Percentiles rank a stretch among this genome's conserved stretches.
Conservation (phyloP, 352 stramenopile species). For the Phytophthora crassamura region DNA sequence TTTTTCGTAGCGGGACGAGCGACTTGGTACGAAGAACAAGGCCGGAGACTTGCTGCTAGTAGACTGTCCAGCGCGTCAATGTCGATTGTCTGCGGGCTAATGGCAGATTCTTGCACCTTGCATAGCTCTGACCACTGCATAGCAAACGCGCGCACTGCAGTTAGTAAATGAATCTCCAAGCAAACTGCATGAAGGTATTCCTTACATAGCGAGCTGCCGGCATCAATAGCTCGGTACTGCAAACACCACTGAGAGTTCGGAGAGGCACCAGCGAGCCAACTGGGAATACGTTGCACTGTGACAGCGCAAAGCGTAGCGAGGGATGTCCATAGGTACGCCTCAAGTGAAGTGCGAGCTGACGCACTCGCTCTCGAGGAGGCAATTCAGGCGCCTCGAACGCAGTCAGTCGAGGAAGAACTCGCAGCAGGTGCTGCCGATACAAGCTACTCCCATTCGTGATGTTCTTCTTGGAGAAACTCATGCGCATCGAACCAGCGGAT, state of each 20-base stretch:
- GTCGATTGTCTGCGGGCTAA: conserved; percentile 43
- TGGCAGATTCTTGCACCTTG: conserved; percentile 29
- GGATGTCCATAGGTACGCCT: conserved; percentile 47
- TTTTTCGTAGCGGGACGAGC: conserved; percentile 3
- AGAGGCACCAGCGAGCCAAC: conserved; percentile 36
- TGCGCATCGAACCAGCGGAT: conserved; percentile 34
- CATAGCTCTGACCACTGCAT: conserved; percentile 49
- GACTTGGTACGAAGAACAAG: conserved; percentile 11
- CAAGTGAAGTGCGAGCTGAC: conserved; percentile 49
- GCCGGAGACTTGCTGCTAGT: conserved; percentile 37
- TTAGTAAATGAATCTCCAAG: conserved; percentile 3
- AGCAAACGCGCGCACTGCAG: background rate
- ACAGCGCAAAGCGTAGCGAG: conserved; percentile 61
- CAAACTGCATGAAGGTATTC: background rate
- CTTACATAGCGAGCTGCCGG: conserved; percentile 56
- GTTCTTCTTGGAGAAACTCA: conserved; percentile 47
- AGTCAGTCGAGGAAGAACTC: conserved; percentile 36
- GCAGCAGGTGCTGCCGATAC: conserved; percentile 41
- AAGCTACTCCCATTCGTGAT: conserved; percentile 36
- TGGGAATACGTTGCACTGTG: conserved; percentile 56
- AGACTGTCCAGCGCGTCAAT: conserved; percentile 69
- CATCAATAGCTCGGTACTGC: conserved; percentile 42
- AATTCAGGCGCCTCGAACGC: conserved; percentile 11
- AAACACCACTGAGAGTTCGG: conserved; percentile 41
- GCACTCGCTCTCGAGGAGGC: conserved; percentile 36